Evolutionary conservation across 2,329 filamentous ascomycete species (phyloP).

Genomic region (Cordyceps pruinosa): DNA sequence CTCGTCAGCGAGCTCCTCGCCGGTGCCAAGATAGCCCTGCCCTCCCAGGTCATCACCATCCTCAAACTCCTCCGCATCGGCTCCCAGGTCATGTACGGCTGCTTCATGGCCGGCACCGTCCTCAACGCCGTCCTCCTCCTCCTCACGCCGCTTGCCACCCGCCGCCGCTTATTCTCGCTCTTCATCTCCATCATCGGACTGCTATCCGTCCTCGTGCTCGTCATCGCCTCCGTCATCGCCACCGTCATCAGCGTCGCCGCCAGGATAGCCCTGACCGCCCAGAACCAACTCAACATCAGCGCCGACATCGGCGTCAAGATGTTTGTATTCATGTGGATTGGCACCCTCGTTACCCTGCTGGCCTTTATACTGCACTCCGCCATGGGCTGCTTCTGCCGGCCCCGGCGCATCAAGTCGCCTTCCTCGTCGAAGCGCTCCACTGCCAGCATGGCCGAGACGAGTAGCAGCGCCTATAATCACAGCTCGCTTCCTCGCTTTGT

Average conservation of each 20-base stretch:
- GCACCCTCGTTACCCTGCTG: slow-evolving; percentile 56
- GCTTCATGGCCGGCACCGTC: slow-evolving; percentile 67
- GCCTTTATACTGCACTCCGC: slow-evolving; percentile 68
- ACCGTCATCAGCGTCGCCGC: slow-evolving; percentile 82
- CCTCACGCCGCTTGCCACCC: slow-evolving; percentile 49
- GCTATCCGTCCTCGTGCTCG: slow-evolving; percentile 58
- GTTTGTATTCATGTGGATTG: slow-evolving; percentile 88
- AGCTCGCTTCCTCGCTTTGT: slow-evolving; percentile 1
- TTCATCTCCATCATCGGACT: slow-evolving; percentile 63
- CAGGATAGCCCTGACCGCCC: slow-evolving; percentile 64
- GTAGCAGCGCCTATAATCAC: background rate
- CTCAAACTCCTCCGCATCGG: slow-evolving; percentile 67
- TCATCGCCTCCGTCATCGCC: slow-evolving; percentile 65
- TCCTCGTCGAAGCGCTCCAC: slow-evolving; percentile 4
- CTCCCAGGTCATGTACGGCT: slow-evolving; percentile 81
- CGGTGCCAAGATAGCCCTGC: slow-evolving; percentile 76
- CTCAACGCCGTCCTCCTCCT: slow-evolving; percentile 69
- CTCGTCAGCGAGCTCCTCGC: slow-evolving; percentile 72
- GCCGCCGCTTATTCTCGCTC: slow-evolving; percentile 56
- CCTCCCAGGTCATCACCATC: slow-evolving; percentile 64
- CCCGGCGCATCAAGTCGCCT: slow-evolving; percentile 15
- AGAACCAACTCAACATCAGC: slow-evolving; percentile 68
- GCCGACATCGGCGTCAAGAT: slow-evolving; percentile 65
- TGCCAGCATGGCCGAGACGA: slow-evolving; percentile 4
- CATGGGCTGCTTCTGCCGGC: slow-evolving; percentile 67